Base-by-base conservation (phyloP, 331 rosid genomes). In the Arachis monticola region DNA sequence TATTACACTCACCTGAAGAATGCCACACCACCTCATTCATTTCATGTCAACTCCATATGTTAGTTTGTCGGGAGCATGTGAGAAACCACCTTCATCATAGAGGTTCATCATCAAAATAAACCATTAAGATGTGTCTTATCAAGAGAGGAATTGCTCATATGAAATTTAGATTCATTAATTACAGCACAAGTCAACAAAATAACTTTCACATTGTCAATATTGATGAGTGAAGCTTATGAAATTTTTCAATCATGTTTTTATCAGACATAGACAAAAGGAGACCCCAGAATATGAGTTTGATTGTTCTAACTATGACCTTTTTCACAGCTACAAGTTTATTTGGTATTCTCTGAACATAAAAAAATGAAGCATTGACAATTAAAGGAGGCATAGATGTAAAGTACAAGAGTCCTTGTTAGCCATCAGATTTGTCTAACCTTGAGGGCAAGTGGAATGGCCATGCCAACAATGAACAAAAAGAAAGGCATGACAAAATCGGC, bases 401-500 rank as follows among this genome's bases (percentile, higher is more conserved):
- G 22, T 17, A 17, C 22, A 17, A 17, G 22, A 17, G 22, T 17
- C 22, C 60, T 48, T 48, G 5, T 1, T 22, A 60, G 71, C 69
- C 40, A 76, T 69, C 55, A 41, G 75, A 68, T 77, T 30, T 69
- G 17, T 56, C 57, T 12, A 64, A 72, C 97, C 99, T 91, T 94
- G 81, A 94, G 90, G 78, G 95, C 79, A 32, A 94, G 90, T 10
- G 99, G 90, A 79, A 94, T 80, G 79, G 99, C 83, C 90, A 91
- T 87, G 44, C 99, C 99, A 67, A 94, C 99, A 59, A 94, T 94
- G 91, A 91, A 94, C 86, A 94, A 79, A 78, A 91, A 94, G 85
- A 90, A 94, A 8, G 99, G 99, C 99, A 90, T 91, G 56, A 84
- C 99, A 80, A 91, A 94, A 84, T 91, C 96, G 12, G 97, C 99